Conservation (phyloP, 371 early-diverging fungal species). For the Mucor lusitanicus region DNA sequence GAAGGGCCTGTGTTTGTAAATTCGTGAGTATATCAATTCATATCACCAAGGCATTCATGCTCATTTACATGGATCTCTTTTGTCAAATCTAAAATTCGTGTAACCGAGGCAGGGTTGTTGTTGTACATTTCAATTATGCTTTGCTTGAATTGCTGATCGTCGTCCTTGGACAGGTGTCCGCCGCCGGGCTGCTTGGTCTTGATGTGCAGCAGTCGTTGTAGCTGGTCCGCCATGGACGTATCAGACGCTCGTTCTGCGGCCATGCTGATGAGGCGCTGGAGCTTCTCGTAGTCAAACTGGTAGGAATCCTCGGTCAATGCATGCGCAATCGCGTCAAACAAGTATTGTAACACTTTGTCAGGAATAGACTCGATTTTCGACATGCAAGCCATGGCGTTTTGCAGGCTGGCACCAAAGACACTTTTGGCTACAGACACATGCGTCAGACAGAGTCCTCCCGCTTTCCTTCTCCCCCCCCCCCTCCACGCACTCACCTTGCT, state of each 20-base stretch:
- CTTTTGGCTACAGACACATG: slow-evolving; percentile 16
- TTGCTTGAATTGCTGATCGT: slow-evolving; percentile 19
- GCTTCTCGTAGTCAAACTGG: slow-evolving; percentile 14
- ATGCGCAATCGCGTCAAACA: slow-evolving; percentile 11
- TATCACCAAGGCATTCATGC: neutral
- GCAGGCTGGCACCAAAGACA: slow-evolving; percentile 16
- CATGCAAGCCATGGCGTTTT: slow-evolving; percentile 13
- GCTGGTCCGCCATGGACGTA: slow-evolving; percentile 6
- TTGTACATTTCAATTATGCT: slow-evolving; percentile 73
- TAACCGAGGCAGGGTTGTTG: slow-evolving; percentile 65
- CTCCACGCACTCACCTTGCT: slow-evolving; percentile 45
- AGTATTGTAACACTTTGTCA: slow-evolving; percentile 21
- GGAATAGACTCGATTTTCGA: slow-evolving; percentile 10
- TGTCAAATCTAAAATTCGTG: slow-evolving; percentile 78
- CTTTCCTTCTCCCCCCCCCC: too few relatives aligned
- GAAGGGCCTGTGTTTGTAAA: slow-evolving; percentile 54
- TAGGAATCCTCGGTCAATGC: slow-evolving; percentile 12
- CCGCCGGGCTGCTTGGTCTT: neutral
- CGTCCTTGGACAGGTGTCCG: neutral
- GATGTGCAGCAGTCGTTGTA: slow-evolving; percentile 11
- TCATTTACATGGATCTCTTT: slow-evolving; percentile 76
- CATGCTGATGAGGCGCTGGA: slow-evolving; percentile 16
- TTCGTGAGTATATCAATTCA: neutral
- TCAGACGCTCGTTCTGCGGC: slow-evolving; percentile 17
- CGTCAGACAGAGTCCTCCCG: neutral